phyloP scores from a whole-genome alignment of 23 red algal genomes.

The Chondrus crispus region DNA sequence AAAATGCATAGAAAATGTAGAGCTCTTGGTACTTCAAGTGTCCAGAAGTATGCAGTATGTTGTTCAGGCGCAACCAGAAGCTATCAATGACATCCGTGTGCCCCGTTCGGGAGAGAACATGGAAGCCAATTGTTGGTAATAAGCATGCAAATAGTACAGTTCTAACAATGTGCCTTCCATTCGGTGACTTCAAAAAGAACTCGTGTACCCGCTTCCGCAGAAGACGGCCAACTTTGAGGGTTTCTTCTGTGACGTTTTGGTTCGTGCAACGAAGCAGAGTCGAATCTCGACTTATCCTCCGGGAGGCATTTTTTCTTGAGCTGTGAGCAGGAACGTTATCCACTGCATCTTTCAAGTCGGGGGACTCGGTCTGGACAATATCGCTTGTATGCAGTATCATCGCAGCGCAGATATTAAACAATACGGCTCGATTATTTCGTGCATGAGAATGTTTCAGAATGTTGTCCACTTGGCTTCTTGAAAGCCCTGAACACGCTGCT shows the following conservation, averaged over 20 bases:
- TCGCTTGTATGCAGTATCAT: not conserved
- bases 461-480: not conserved
- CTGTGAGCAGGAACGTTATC: not conserved
- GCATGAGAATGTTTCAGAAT: slow-evolving; percentile 15
- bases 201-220: not conserved
- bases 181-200: not conserved
- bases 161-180: not conserved
- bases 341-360: not conserved
- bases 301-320: not conserved
- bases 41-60: not conserved
- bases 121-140: not conserved
- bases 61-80: not conserved
- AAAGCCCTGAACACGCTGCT: not conserved
- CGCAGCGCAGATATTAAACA: not conserved
- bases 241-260: not conserved
- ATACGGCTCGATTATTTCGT: not conserved
- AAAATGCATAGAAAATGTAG: not conserved
- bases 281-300: not conserved
- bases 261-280: not conserved
- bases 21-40: slow-evolving; percentile 11
- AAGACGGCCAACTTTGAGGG: too few relatives aligned
- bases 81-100: not conserved
- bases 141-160: not conserved
- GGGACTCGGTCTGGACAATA: not conserved
- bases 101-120: not conserved